A percentile compares a stretch with the other conserved stretches of the same genome.
phyloP scores from a whole-genome alignment of 495 filamentous ascomycete species.

The Hamigera avellanea region DNA sequence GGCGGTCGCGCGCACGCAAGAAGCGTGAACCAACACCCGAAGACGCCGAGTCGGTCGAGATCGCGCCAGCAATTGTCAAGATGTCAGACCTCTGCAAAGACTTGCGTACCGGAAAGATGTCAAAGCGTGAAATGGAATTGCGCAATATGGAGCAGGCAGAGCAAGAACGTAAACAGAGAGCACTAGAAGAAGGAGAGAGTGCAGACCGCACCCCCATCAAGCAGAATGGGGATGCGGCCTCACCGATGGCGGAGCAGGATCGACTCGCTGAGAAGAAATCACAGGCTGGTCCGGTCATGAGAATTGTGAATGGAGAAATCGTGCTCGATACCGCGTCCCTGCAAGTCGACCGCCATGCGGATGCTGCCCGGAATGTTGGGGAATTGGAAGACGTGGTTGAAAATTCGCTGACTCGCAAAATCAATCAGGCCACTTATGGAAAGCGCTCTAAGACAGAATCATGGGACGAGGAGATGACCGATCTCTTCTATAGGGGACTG shows the following conservation, averaged over 20 bases:
- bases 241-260: constrained; percentile 7
- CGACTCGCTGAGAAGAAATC: constrained; percentile 11
- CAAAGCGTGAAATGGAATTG: constrained; percentile 52
- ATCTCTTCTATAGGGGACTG: constrained; percentile 74
- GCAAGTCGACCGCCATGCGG: constrained; percentile 67
- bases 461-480: constrained; percentile 70
- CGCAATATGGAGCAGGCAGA: constrained; percentile 42
- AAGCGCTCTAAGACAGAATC: constrained; percentile 57
- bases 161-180: constrained; percentile 33
- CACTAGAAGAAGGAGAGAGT: constrained; percentile 22
- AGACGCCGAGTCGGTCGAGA: constrained; percentile 58
- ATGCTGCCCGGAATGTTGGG: constrained; percentile 44
- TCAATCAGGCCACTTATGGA: constrained; percentile 63
- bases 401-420: constrained; percentile 66
- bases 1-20: constrained; percentile 22
- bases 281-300: constrained; percentile 43
- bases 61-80: constrained; percentile 56
- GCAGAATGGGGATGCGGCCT: constrained; percentile 16
- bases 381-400: constrained; percentile 57
- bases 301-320: constrained; percentile 75
- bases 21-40: constrained; percentile 58
- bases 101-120: constrained; percentile 65
- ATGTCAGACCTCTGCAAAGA: constrained; percentile 81
- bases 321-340: constrained; percentile 67
- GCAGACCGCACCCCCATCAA: constrained; percentile 17